Evolutionary conservation across 2,329 filamentous ascomycete species (phyloP), one percentile per base, ranked within the genome.

Genomic region (Dactylellina haptotyla): DNA sequence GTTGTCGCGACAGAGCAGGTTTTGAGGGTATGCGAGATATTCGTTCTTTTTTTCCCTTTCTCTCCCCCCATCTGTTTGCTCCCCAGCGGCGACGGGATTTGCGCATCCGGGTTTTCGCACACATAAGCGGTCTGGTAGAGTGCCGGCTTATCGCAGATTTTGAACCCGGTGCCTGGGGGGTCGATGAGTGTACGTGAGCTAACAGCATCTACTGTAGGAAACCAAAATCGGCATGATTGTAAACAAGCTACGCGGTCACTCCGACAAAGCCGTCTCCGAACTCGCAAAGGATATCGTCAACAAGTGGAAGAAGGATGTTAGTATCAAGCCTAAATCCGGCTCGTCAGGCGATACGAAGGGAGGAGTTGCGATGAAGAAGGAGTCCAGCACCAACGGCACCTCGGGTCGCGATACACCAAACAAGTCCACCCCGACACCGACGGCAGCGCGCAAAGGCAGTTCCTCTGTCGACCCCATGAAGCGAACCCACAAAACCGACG

Each of bases 181-280:
- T 46, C 12, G 23, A 2, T 18, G 18, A 10, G 10, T 20, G 18
- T 12, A 46, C 41, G 14, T 20, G 41, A 4, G 18, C 8, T 8
- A 39, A 37, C 10, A 18, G n/a, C 10, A 64, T 34, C 50, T 37
- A 6, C 53, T 61, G 51, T 73, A 90, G 88, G 85, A 90, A 43
- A 98, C 94, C n/a, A 91, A 90, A 78, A 94, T 96, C 57, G 95
- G 95, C 78, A 89, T 97, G 76, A 88, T 90, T 56, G 91, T 98
- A 75, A 94, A 93, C 81, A 94, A 93, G 80, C 87, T 89, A 56
- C 85, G 88, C 61, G 82, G 90, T 73, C 93, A 96, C 81, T 81
- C 88, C 66, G 90, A 96, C 84, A 93, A 91, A 81, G 88, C 93
- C 45, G 90, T 98, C 77, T 88, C 89, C 50, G 87, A 87, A 57